phyloP scores from a whole-genome alignment of 179 eudicot genomes.

The Silene noctiflora region DNA sequence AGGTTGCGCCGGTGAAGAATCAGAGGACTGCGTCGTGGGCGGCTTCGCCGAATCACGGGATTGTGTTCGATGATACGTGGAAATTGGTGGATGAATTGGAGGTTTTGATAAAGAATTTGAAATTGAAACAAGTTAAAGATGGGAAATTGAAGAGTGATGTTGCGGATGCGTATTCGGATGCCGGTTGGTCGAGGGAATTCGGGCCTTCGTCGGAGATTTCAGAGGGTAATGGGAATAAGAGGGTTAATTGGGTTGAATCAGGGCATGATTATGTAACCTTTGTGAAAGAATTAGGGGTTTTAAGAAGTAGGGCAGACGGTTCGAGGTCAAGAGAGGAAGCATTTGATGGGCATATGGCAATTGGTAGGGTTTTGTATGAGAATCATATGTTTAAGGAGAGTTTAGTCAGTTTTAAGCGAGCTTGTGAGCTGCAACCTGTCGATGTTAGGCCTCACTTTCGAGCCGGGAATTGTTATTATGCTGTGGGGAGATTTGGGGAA shows the following conservation, averaged over 20 bases:
- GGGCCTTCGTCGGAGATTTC: slow-evolving; percentile 59
- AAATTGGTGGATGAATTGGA: slow-evolving; percentile 86
- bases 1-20: slow-evolving; percentile 62
- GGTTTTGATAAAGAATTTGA: slow-evolving; percentile 62
- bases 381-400: slow-evolving; percentile 67
- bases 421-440: slow-evolving; percentile 79
- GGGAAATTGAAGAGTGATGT: slow-evolving; percentile 54
- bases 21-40: slow-evolving; percentile 83
- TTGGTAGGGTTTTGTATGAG: slow-evolving; percentile 80
- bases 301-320: slow-evolving; percentile 76
- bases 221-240: slow-evolving; percentile 40
- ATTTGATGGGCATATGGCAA: slow-evolving; percentile 97
- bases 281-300: slow-evolving; percentile 70
- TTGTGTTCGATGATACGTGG: slow-evolving; percentile 90
- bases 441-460: slow-evolving; percentile 95
- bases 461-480: slow-evolving; percentile 82
- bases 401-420: slow-evolving; percentile 77
- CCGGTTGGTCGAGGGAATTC: slow-evolving; percentile 93
- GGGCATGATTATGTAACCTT: slow-evolving; percentile 63
- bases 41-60: slow-evolving; percentile 78
- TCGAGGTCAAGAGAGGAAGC: slow-evolving; percentile 84
- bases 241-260: slow-evolving; percentile 72
- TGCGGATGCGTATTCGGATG: slow-evolving; percentile 63
- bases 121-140: slow-evolving; percentile 58
- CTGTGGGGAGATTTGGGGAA: slow-evolving; percentile 49